phyloP scores from a whole-genome alignment of 176 grass and related monocot species.

The Miscanthus lutarioriparius region DNA sequence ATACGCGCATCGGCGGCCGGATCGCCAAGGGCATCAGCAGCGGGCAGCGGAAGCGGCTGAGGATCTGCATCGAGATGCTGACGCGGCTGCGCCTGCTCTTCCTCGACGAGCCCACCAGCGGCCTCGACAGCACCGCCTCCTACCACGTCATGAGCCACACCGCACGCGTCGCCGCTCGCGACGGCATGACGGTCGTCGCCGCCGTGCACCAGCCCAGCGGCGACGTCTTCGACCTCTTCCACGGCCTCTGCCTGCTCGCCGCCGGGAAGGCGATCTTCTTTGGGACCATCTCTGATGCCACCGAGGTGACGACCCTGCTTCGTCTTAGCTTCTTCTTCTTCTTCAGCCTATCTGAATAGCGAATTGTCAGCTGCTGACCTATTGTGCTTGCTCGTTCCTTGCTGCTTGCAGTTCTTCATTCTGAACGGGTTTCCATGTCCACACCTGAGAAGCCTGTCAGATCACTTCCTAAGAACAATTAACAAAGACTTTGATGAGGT shows the following conservation, averaged over 20 bases:
- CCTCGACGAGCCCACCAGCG: conserved; percentile 50
- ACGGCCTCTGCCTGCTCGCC: conserved; percentile 49
- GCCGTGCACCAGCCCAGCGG: conserved; percentile 71
- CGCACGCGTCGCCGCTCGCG: not conserved
- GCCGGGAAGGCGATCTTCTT: conserved; percentile 52
- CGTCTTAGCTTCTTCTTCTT: not conserved
- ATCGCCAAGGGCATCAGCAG: no score
- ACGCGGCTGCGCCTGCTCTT: conserved; percentile 51
- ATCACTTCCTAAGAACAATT: conserved; percentile 47
- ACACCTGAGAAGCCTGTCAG: conserved; percentile 40
- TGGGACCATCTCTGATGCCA: conserved; percentile 31
- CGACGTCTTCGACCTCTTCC: conserved; percentile 61
- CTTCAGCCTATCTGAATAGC: not conserved
- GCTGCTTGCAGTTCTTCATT: conserved; percentile 39
- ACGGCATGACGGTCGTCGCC: conserved; percentile 48
- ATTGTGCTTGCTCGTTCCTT: not conserved
- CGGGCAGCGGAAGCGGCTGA: conserved; percentile 41
- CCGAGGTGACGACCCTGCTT: conserved; percentile 4
- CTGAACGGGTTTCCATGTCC: conserved; percentile 49
- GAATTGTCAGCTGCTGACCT: not conserved
- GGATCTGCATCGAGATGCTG: conserved; percentile 65
- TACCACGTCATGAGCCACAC: conserved; percentile 63
- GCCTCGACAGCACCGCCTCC: conserved; percentile 54
- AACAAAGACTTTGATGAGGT: conserved; percentile 60
- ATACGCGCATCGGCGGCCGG: no score